Conservation (phyloP, 768 basidiomycete genomes). For the Paxillus involutus region DNA sequence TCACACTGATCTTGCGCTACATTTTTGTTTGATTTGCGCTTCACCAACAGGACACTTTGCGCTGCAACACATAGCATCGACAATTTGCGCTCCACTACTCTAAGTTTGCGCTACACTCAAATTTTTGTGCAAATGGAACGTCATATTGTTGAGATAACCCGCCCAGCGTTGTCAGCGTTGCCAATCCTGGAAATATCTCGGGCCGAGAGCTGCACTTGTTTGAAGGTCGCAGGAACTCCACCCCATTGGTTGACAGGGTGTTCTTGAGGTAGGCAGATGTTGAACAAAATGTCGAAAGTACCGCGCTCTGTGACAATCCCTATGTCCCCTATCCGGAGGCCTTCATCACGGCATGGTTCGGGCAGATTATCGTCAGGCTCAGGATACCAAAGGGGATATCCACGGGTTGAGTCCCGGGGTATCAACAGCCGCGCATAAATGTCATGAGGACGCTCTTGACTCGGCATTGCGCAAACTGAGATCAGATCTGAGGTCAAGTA, state of each 20-base stretch:
- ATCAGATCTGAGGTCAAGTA: too few species aligned
- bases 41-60: too few species aligned
- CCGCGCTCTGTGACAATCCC: constrained; percentile 27
- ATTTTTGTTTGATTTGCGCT: too few species aligned
- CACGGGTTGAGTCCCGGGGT: constrained; percentile 13
- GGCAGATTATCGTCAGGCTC: constrained; percentile 24
- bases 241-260: constrained; percentile 25
- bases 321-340: constrained; percentile 35
- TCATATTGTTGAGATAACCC: not conserved
- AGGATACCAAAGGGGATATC: constrained; percentile 32
- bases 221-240: constrained; percentile 24
- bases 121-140: too few species aligned
- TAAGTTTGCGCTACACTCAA: too few species aligned
- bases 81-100: too few species aligned
- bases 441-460: not conserved
- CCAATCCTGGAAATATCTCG: not conserved
- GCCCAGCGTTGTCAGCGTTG: not conserved
- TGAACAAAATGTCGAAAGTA: constrained; percentile 33
- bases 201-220: constrained; percentile 7
- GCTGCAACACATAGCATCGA: too few species aligned
- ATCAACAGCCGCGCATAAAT: constrained; percentile 15
- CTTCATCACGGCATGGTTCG: constrained; percentile 18
- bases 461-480: too few species aligned
- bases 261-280: constrained; percentile 26
- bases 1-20: too few species aligned